Conservation (phyloP, 768 basidiomycete genomes). For the Asterophora lycoperdoides region DNA sequence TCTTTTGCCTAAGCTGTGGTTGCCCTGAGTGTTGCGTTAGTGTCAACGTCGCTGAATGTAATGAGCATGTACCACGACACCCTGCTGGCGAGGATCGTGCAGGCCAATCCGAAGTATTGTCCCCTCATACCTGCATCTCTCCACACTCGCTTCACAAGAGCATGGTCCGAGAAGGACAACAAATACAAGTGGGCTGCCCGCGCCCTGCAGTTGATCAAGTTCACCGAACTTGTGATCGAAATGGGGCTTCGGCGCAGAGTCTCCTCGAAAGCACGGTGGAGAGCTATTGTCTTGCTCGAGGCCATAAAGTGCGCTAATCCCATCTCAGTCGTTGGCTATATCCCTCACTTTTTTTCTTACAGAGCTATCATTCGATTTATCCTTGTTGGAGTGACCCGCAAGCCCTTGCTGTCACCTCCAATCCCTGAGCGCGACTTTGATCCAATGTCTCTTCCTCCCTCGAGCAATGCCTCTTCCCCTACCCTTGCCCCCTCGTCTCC, state of each 20-base stretch:
- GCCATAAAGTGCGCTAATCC: conserved; percentile 67
- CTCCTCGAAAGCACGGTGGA: conserved; percentile 65
- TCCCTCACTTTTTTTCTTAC: conserved; percentile 10
- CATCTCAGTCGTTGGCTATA: conserved; percentile 3
- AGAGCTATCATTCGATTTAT: conserved; percentile 75
- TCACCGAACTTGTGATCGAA: conserved; percentile 81
- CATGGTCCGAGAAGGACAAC: conserved; percentile 69
- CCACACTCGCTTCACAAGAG: conserved; percentile 87
- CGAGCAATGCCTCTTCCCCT: conserved; percentile 52
- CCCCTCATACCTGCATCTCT: conserved; percentile 71
- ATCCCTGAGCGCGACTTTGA: conserved; percentile 89
- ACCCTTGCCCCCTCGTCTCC: conserved; percentile 58
- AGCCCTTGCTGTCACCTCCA: conserved; percentile 72
- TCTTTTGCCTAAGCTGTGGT: conserved; percentile 4
- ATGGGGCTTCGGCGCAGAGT: conserved; percentile 79
- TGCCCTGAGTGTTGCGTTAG: conserved; percentile 37
- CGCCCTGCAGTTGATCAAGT: conserved; percentile 69
- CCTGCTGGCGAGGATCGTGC: conserved; percentile 65
- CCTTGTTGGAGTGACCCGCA: conserved; percentile 68
- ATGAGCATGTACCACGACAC: conserved; percentile 95
- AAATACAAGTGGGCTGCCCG: conserved; percentile 80
- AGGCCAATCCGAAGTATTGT: conserved; percentile 61
- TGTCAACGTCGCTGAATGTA: conserved; percentile 82
- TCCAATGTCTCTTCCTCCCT: conserved; percentile 57
- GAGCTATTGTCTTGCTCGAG: conserved; percentile 74